These are phyloP conservation scores for Cutaneotrichosporon arboriforme DNA, from an alignment of 1,284 basidiomycete species.

Conservation along the genomic window DNA sequence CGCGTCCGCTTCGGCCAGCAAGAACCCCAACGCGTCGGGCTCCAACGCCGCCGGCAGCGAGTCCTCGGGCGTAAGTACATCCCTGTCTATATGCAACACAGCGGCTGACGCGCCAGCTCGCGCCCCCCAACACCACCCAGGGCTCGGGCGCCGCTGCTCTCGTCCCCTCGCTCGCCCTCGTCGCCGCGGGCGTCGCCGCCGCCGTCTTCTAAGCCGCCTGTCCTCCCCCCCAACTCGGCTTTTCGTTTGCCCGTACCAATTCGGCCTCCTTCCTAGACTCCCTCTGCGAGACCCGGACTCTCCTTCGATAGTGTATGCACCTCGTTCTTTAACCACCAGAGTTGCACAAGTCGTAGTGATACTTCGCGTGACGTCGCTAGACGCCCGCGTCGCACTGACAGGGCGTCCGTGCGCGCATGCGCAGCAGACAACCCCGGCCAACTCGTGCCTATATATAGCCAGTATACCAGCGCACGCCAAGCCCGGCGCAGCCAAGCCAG, in stretches of 20 bases:
- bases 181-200: conserved; percentile 9
- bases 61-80: too few species aligned
- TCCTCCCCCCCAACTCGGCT: neutral
- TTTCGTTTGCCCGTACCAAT: too few species aligned
- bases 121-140: neutral
- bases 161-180: conserved; percentile 17
- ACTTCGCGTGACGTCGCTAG: too few species aligned
- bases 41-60: neutral
- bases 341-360: too few species aligned
- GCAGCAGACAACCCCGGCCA: too few species aligned
- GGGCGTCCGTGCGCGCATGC: too few species aligned
- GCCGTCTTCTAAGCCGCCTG: conserved; percentile 10
- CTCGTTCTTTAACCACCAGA: neutral
- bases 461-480: too few species aligned
- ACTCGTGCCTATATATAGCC: too few species aligned
- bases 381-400: too few species aligned
- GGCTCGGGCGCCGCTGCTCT: conserved; percentile 5
- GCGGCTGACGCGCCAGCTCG: too few species aligned
- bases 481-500: too few species aligned
- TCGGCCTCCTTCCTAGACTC: neutral
- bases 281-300: neutral
- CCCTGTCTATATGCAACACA: too few species aligned
- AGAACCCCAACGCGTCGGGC: neutral
- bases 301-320: neutral
- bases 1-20: neutral